phyloP scores from a whole-genome alignment of 1,284 basidiomycete genomes.

The Rhodotorula mucilaginosa region DNA sequence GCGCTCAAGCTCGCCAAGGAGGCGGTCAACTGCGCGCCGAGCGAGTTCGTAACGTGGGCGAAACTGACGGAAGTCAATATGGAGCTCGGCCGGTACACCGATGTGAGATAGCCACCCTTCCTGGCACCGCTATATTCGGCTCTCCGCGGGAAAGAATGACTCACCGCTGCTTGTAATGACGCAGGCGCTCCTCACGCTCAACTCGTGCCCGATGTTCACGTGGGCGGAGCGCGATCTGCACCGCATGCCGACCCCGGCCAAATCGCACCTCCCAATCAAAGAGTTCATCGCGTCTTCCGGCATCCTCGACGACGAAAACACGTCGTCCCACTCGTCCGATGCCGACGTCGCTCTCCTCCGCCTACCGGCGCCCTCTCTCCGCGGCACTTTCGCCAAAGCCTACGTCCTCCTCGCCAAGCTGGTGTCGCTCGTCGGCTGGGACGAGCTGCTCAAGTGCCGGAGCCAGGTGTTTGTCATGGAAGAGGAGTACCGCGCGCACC shows the following conservation, averaged over 20 bases:
- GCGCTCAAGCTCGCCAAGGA: slow-evolving; percentile 84
- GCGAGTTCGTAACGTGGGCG: slow-evolving; percentile 98
- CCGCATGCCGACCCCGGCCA: slow-evolving; percentile 74
- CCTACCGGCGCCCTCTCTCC: slow-evolving; percentile 85
- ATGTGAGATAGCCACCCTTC: too few relatives aligned
- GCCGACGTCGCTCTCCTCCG: slow-evolving; percentile 90
- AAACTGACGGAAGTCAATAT: slow-evolving; percentile 95
- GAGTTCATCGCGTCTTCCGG: slow-evolving; percentile 73
- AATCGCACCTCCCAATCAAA: slow-evolving; percentile 82
- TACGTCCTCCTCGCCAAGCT: slow-evolving; percentile 86
- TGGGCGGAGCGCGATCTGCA: slow-evolving; percentile 96
- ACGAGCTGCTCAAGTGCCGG: slow-evolving; percentile 91
- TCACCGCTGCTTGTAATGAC: not conserved
- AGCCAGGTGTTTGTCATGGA: slow-evolving; percentile 98
- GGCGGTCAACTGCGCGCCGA: slow-evolving; percentile 95
- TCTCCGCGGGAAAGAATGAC: too few relatives aligned
- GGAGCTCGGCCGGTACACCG: slow-evolving; percentile 81
- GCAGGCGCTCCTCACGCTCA: slow-evolving; percentile 76
- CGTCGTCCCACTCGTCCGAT: slow-evolving; percentile 73
- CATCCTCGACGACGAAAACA: slow-evolving; percentile 54
- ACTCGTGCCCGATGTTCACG: slow-evolving; percentile 99
- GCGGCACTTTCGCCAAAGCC: slow-evolving; percentile 93
- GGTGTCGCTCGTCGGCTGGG: slow-evolving; percentile 94
- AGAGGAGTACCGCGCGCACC: slow-evolving; percentile 82
- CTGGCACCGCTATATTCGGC: too few relatives aligned